Evolutionary conservation across 352 stramenopile species (phyloP), one percentile per base, ranked within the genome.

Genomic region (Globisporangium emineosum): DNA sequence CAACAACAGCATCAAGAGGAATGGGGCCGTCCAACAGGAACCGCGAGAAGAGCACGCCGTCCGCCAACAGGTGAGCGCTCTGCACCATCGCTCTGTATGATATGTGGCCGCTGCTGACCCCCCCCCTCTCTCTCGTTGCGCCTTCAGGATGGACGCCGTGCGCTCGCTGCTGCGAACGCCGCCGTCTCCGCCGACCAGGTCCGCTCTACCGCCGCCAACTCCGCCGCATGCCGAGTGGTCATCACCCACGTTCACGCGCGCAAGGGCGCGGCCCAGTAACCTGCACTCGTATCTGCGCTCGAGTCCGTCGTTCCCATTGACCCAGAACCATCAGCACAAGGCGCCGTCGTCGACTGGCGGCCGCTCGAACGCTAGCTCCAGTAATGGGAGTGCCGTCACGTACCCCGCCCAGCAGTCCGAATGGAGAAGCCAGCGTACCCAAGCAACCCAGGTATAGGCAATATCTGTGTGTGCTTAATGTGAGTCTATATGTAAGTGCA

Each of bases 191-290:
- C 65, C 64, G 6, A 51, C 57, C 37, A 59, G 33, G 45, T 30
- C 43, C 33, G 19, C 30, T 21, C 15, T 15, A 25, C 49, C 47
- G n/a, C 42, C 21, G 15, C 7, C 33, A 35, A 49, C 57, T 43
- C 9, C 21, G 5, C 33, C 50, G 33, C 49, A 66, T 23, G 60
- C 59, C 17, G 67, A 65, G 54, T 82, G 74, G 72, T 68, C 81
- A 10, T 77, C 79, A 3, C 74, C 74, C 3, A 72, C 69, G 25
- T 76, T 65, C 53, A 71, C 78, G 13, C 79, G 75, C 8, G 62
- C 68, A 15, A 69, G 77, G 6, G 69, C 71, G 0, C 75, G 80
- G 0, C 78, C 78, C 2, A 88, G 78, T 56, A 86, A 83, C 45
- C 54, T 88, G 50, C 71, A 77, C 21, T 43, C 64, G 19, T 60